A percentile compares a stretch with the other conserved stretches of the same genome.
Evolutionary conservation across 2,329 filamentous ascomycete species (phyloP).

Genomic region (Colletotrichum karsti): DNA sequence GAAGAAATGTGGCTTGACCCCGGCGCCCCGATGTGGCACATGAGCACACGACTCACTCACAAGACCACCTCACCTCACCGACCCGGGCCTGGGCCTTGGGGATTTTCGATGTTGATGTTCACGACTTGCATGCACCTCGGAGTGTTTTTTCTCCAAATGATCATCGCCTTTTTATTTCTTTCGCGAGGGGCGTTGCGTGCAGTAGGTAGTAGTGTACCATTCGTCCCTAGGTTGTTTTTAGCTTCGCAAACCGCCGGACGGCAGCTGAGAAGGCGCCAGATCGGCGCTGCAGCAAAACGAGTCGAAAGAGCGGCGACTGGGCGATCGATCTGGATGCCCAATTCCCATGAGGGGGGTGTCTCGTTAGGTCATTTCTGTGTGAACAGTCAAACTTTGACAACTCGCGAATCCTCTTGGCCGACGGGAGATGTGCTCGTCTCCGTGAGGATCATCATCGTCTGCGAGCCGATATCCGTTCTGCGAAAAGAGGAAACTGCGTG

Average conservation of each 20-base stretch:
- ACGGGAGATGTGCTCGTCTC: neutral
- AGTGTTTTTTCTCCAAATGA: slow-evolving; percentile 19
- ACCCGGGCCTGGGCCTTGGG: neutral
- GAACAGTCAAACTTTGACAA: too few species aligned
- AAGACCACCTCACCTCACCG: neutral
- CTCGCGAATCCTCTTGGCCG: neutral
- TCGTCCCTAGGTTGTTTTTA: too few species aligned
- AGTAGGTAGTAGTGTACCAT: neutral
- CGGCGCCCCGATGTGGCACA: slow-evolving; percentile 15
- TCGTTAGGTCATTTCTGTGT: neutral
- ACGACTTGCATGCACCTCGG: neutral
- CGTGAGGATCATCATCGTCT: neutral
- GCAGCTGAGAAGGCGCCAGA: neutral
- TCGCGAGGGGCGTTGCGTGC: neutral
- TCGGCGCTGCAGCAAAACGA: slow-evolving; percentile 7
- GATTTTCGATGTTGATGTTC: too few species aligned
- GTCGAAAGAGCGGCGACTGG: neutral
- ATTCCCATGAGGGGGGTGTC: neutral
- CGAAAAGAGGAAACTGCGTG: neutral
- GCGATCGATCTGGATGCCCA: slow-evolving; percentile 6
- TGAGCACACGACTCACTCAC: slow-evolving; percentile 26
- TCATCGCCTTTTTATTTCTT: neutral
- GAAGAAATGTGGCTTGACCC: slow-evolving; percentile 9
- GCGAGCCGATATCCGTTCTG: neutral
- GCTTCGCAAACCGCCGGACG: neutral